Conservation (phyloP, 306 rosid genomes). For the Macrotyloma uniflorum region DNA sequence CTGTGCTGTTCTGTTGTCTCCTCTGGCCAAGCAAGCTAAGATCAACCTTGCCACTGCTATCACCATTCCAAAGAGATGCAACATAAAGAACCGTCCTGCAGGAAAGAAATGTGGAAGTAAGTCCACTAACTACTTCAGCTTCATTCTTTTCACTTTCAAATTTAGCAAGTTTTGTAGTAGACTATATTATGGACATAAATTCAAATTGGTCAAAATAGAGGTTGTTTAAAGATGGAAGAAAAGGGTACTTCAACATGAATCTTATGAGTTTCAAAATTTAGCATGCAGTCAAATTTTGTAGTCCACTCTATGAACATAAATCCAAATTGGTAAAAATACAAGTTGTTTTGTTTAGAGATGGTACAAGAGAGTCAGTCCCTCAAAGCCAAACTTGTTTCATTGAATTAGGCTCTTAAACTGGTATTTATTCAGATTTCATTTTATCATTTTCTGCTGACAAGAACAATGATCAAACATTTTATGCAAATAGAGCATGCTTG, state of each 20-base stretch:
- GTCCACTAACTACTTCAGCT: conserved; percentile 23
- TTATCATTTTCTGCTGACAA: too few species aligned
- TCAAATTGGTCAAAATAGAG: too few species aligned
- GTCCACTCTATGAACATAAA: background rate
- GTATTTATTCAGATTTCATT: too few species aligned
- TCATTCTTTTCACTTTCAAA: background rate
- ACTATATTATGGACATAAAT: background rate
- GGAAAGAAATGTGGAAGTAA: conserved; percentile 96
- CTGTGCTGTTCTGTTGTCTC: conserved; percentile 81
- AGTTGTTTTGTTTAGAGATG: background rate
- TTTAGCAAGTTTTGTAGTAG: background rate
- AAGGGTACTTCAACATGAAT: background rate
- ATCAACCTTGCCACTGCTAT: conserved; percentile 78
- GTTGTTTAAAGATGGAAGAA: background rate
- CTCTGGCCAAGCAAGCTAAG: conserved; percentile 77
- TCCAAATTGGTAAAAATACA: too few species aligned
- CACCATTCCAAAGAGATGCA: conserved; percentile 84
- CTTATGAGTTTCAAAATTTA: too few species aligned
- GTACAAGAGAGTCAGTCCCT: background rate
- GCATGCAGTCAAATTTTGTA: background rate
- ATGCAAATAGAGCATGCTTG: background rate
- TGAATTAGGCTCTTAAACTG: too few species aligned
- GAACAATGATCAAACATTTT: background rate
- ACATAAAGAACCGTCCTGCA: conserved; percentile 72
- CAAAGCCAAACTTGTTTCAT: background rate